Evolutionary conservation across 768 basidiomycete genomes (phyloP), one percentile per base, ranked within the genome.

Genomic region (Chalciporus chontae): DNA sequence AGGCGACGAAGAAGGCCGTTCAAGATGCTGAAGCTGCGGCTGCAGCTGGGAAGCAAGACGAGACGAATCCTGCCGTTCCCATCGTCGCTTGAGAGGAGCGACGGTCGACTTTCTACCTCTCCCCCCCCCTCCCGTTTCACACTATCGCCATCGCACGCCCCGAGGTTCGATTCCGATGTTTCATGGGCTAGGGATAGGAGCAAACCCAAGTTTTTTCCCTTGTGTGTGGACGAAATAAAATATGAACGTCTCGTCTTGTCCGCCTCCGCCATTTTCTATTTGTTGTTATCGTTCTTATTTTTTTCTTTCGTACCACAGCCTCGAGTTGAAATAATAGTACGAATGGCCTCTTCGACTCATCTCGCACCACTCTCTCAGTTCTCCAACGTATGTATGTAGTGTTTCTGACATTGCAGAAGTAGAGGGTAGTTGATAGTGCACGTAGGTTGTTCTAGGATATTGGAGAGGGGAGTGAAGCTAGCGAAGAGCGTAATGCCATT

Each of bases 1-100:
- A 89, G 66, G 81, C 80, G 58, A 79, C 80, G 66, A 80, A 85
- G 68, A 78, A 80, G 65, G 84, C 83, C 3, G 79, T 87, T 17
- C 78, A 77, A 58, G 80, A 81, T 23, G 84, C 84, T 3, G 77
- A 87, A 62, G 78, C 63, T 41, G 79, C 63, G 41, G 79, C 80
- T 18, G 78, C 76, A 19, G 75, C 77, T 47, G 77, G 71, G 63
- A 85, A 85, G 69, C 83, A 84, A 61, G 77, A 79, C 50, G 83
- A 79, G 38, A 55, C 60, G 14, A 70, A 76, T 27, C 77, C 79
- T 39, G 63, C 78, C 7, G 65, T 76, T 36, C 64, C 73, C 10
- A 71, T 75, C 42, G 54, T 65, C 38, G 73, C 69, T 48, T 68
- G 48, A 64, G 48, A 64, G 45, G 21, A 21, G 21, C 21, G 21